Percentiles rank a stretch among this genome's conserved stretches.
Evolutionary conservation across 1,139 yeast species (phyloP).

Genomic region (Nakaseomyces uthaithaninus): DNA sequence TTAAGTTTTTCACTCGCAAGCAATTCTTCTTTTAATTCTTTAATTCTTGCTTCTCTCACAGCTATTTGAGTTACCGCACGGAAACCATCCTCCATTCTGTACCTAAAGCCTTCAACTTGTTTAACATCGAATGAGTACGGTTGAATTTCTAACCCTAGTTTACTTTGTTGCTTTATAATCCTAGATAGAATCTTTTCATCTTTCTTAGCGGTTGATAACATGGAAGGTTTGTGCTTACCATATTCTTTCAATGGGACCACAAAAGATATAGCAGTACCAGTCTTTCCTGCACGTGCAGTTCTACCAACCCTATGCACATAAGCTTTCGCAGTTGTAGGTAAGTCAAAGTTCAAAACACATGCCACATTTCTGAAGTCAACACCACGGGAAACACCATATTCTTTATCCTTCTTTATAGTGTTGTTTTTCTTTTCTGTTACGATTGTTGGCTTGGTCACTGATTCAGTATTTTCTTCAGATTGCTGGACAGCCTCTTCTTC

Average conservation of each 20-base stretch:
- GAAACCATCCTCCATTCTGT: slow-evolving; percentile 95
- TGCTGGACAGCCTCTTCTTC: slow-evolving; percentile 15
- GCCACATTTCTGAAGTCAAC: slow-evolving; percentile 95
- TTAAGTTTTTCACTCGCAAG: slow-evolving; percentile 83
- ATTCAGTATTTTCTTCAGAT: slow-evolving; percentile 15
- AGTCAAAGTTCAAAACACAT: slow-evolving; percentile 90
- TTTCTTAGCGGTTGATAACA: slow-evolving; percentile 58
- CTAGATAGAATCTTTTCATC: slow-evolving; percentile 81
- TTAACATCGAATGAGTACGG: slow-evolving; percentile 89
- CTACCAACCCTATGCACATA: slow-evolving; percentile 94
- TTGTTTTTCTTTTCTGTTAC: slow-evolving; percentile 27
- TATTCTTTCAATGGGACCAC: slow-evolving; percentile 76
- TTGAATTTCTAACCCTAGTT: slow-evolving; percentile 59
- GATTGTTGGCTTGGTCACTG: slow-evolving; percentile 12
- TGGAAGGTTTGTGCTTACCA: slow-evolving; percentile 83
- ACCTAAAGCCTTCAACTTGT: slow-evolving; percentile 92
- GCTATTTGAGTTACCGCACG: slow-evolving; percentile 88
- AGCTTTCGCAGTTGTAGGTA: slow-evolving; percentile 83
- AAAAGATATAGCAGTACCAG: slow-evolving; percentile 92
- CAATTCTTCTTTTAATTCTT: slow-evolving; percentile 81
- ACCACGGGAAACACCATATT: slow-evolving; percentile 94
- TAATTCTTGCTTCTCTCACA: slow-evolving; percentile 86
- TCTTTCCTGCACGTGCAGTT: slow-evolving; percentile 94
- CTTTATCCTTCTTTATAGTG: slow-evolving; percentile 49
- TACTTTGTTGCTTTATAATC: slow-evolving; percentile 68